Percentiles rank a stretch among this genome's conserved stretches.
phyloP scores from a whole-genome alignment of 345 rosid species.

The Populus alba region DNA sequence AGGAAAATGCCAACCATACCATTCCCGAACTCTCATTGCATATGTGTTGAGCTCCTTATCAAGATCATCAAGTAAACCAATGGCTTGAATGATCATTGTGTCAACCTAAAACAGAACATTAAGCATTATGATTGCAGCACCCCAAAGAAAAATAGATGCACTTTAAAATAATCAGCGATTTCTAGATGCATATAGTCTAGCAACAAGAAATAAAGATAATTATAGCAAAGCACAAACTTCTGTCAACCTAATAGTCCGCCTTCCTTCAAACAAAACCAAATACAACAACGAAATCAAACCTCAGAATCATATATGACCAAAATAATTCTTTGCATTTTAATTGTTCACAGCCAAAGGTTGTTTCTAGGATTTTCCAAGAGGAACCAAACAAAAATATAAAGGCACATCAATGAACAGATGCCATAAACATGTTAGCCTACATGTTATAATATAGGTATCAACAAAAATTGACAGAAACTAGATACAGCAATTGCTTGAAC shows the following conservation, averaged over 20 bases:
- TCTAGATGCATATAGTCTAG: background rate
- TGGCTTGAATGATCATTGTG: slow-evolving; percentile 95
- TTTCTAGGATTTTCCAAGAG: background rate
- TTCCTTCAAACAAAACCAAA: background rate
- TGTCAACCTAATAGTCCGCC: background rate
- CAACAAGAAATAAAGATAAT: background rate
- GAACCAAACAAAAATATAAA: background rate
- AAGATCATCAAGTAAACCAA: slow-evolving; percentile 91
- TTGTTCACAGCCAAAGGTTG: too few species aligned
- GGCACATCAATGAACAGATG: background rate
- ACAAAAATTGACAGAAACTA: background rate
- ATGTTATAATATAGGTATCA: background rate
- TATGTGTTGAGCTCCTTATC: slow-evolving; percentile 92
- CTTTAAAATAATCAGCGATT: background rate
- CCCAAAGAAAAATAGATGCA: background rate
- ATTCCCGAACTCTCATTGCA: slow-evolving; percentile 87
- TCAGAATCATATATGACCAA: background rate
- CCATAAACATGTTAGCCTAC: background rate
- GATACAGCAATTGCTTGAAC: background rate
- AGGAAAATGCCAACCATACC: slow-evolving; percentile 99
- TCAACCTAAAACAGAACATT: slow-evolving; percentile 55
- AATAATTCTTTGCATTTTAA: too few species aligned
- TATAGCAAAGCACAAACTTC: background rate
- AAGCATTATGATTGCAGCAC: background rate
- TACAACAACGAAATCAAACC: background rate